Base-by-base conservation (phyloP, 768 basidiomycete species). In the Boletus reticuloceps region DNA sequence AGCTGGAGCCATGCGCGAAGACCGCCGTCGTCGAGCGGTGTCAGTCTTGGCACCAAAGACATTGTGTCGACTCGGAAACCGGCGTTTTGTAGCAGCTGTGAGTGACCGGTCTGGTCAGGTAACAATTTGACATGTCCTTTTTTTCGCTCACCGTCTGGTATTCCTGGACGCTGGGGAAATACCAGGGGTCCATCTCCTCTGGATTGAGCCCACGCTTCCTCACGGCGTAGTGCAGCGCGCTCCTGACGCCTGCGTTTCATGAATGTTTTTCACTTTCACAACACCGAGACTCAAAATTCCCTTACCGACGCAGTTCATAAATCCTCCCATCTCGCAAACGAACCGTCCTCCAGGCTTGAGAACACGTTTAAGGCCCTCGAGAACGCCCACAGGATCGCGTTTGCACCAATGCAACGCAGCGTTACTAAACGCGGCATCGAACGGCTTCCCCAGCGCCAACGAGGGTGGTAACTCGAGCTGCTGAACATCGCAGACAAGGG, bases 391-490 rank as follows among this genome's bases (percentile, higher is more conserved):
- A 1, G 92, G 93, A 60, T 87, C 76, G 6, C 74, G 72, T 68
- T 90, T 93, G 71, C 91, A 94, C 92, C 91, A 94, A 63, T 95
- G 92, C 58, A 94, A 65, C 5, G 81, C 77, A 0, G 93, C 89
- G 58, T 88, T 91, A 50, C 85, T 86, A 74, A 94, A 94, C 3
- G 88, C 86, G 0, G 82, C 84, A 64, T 92, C 88, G 58, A 85
- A 90, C 45, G 75, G 74, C 27, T 71, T 73, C 9, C 73, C 72
- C 25, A 62, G 51, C 17, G 61, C 58, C 0, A 61, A 53, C 0
- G 70, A 64, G 16, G 60, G 44, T 1, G 77, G 76, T 9, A 79
- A 59, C 22, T 67, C 63, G 32, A 82, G 64, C 14, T 64, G 54
- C 58, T 87, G 85, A 17, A 83, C 73, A 58, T 90, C 87, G 16